phyloP scores from a whole-genome alignment of 2,329 filamentous ascomycete genomes.

The Cordyceps fumosorosea region DNA sequence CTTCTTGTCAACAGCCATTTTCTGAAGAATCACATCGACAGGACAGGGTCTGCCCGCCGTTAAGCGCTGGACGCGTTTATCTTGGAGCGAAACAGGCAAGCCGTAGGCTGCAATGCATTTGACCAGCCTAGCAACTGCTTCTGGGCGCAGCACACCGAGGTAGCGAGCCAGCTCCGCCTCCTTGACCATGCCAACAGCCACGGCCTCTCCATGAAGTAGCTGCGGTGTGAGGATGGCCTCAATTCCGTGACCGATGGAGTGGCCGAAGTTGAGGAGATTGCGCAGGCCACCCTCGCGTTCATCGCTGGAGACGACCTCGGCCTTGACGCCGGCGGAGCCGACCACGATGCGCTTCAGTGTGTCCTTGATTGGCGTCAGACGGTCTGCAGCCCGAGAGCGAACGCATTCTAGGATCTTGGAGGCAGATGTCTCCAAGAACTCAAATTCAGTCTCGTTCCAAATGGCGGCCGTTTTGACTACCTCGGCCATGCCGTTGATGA shows the following conservation, averaged over 20 bases:
- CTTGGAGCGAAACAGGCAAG: slow-evolving; percentile 75
- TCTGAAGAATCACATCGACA: slow-evolving; percentile 76
- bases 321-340: slow-evolving; percentile 88
- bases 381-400: slow-evolving; percentile 34
- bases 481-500: slow-evolving; percentile 98
- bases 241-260: slow-evolving; percentile 95
- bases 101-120: slow-evolving; percentile 96
- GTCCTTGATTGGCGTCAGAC: slow-evolving; percentile 64
- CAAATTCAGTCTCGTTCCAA: slow-evolving; percentile 84
- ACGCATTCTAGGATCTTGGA: slow-evolving; percentile 56
- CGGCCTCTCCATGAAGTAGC: slow-evolving; percentile 89
- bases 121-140: slow-evolving; percentile 78
- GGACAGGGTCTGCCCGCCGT: slow-evolving; percentile 84
- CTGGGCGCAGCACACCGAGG: slow-evolving; percentile 76
- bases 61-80: slow-evolving; percentile 74
- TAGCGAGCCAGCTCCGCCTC: slow-evolving; percentile 90
- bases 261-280: slow-evolving; percentile 94
- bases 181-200: slow-evolving; percentile 97
- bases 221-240: slow-evolving; percentile 95
- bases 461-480: slow-evolving; percentile 97
- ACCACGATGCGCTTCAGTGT: slow-evolving; percentile 75
- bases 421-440: slow-evolving; percentile 75
- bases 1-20: slow-evolving; percentile 99
- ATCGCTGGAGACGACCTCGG: slow-evolving; percentile 86
- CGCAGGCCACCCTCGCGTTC: slow-evolving; percentile 90